Evolutionary conservation across 2,329 filamentous ascomycete genomes (phyloP).

Genomic region (Cryphonectria carpinicola): DNA sequence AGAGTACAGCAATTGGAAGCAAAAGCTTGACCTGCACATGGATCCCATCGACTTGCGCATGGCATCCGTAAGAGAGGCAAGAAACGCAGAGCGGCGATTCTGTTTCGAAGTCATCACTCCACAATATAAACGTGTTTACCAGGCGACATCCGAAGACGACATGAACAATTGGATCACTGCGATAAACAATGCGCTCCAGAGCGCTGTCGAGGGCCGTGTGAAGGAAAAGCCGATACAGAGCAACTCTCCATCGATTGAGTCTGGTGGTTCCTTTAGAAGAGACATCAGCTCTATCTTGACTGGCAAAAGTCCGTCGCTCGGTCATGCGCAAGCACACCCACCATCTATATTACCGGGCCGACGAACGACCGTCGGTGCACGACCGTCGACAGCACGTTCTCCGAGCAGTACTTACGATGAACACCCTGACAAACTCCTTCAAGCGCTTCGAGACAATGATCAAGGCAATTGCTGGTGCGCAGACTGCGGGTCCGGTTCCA

Average conservation of each 20-base stretch:
- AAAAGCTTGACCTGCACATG: constrained; percentile 94
- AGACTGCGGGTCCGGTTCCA: constrained; percentile 87
- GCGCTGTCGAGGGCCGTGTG: constrained; percentile 83
- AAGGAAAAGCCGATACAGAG: constrained; percentile 53
- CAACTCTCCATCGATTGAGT: constrained; percentile 49
- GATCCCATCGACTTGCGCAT: constrained; percentile 96
- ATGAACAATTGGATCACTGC: constrained; percentile 96
- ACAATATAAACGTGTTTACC: constrained; percentile 93
- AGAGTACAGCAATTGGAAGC: constrained; percentile 99
- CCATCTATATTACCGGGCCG: constrained; percentile 68
- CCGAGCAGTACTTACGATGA: constrained; percentile 75
- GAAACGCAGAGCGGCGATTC: constrained; percentile 91
- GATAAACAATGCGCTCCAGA: constrained; percentile 96
- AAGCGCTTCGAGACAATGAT: constrained; percentile 85
- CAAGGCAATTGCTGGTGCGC: constrained; percentile 93
- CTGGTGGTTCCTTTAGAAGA: constrained; percentile 63
- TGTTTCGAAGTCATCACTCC: constrained; percentile 99
- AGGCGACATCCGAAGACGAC: constrained; percentile 96
- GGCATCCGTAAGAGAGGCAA: constrained; percentile 93
- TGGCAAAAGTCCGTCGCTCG: constrained; percentile 80
- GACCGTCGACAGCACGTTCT: constrained; percentile 64
- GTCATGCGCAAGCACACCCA: constrained; percentile 53
- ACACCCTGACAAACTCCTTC: constrained; percentile 81
- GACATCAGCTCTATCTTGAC: constrained; percentile 94
- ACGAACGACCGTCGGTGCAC: constrained; percentile 88